Evolutionary conservation across 176 grass and related monocot genomes (phyloP).

Genomic region (Paspalum notatum): DNA sequence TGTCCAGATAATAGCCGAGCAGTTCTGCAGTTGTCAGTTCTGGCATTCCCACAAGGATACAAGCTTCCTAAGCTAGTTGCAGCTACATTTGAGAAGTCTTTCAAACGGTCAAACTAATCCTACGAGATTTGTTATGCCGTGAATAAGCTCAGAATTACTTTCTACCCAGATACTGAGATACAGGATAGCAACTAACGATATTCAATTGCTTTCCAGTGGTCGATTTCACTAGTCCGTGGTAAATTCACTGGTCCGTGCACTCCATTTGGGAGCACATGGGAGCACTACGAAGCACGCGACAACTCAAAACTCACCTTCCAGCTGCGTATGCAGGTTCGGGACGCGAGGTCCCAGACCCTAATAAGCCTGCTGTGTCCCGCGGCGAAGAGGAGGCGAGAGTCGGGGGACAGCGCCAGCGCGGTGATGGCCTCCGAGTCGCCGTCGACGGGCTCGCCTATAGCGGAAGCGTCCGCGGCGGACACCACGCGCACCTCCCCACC

Average conservation of each 20-base stretch:
- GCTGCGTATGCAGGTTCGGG: slow-evolving; percentile 76
- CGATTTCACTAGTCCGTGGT: slow-evolving; percentile 1
- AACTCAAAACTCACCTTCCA: slow-evolving; percentile 67
- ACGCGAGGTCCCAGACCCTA: slow-evolving; percentile 83
- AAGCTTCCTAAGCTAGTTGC: background rate
- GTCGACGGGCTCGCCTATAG: slow-evolving; percentile 51
- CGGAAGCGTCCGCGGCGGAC: slow-evolving; percentile 55
- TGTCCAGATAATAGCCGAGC: background rate
- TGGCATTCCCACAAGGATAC: background rate
- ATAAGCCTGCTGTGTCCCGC: slow-evolving; percentile 79
- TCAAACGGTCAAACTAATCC: background rate
- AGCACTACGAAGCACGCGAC: background rate
- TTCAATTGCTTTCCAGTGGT: background rate
- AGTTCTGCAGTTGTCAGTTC: background rate
- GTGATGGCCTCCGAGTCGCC: slow-evolving; percentile 73
- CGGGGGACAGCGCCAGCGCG: slow-evolving; percentile 63
- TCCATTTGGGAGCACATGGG: background rate
- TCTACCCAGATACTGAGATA: background rate
- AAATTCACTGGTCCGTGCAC: slow-evolving; percentile 2
- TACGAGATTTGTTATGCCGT: background rate
- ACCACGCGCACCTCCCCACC: slow-evolving; percentile 77
- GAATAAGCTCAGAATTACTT: background rate
- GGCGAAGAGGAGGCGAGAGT: slow-evolving; percentile 70
- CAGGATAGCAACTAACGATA: background rate
- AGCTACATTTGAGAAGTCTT: slow-evolving; percentile 8